Evolutionary conservation across 2,329 filamentous ascomycete genomes (phyloP), one percentile per base, ranked within the genome.

Genomic region (Colletotrichum paranaense): DNA sequence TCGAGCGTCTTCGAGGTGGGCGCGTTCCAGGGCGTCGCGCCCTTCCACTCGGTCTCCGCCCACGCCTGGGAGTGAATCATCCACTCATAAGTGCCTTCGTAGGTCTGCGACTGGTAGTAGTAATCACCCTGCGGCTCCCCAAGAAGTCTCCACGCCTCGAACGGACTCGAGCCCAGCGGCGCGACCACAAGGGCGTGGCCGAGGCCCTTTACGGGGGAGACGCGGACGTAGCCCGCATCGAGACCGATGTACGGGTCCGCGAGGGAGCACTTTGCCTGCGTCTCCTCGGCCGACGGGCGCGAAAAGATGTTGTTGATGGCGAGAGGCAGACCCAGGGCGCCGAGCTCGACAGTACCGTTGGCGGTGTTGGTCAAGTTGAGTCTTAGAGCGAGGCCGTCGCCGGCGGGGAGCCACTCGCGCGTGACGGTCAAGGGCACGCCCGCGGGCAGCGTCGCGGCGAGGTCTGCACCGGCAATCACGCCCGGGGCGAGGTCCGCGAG

Each of bases 271-370:
- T 84, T 82, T 0, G 81, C 79, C 66, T 87, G 85, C 7, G 86
- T 89, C 7, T 89, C 85, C 2, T 81, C 80, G 0, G 88, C 84
- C 1, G 81, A 79, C 9, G 88, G 84, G 57, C 83, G 82, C 14
- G 85, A 89, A 76, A 91, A 91, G 75, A 92, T 90, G 78, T 87
- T 91, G 80, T 91, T 91, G 81, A 91, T 90, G 77, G 90, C 88
- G 24, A 88, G 84, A 0, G 89, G 89, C 63, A 92, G 86, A 0
- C 89, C 90, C 1, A 91, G 81, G 60, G 86, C 86, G 1, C 90
- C 90, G 5, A 92, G 79, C 71, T 91, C 89, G 3, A 91, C 68
- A 0, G 80, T 72, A 0, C 77, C 74, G 0, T 76, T 75, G 0
- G 79, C 85, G 0, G 78, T 79, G 72, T 90, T 91, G 11, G 81